Conservation (phyloP, 2,329 filamentous ascomycete species). For the Colletotrichum horii region DNA sequence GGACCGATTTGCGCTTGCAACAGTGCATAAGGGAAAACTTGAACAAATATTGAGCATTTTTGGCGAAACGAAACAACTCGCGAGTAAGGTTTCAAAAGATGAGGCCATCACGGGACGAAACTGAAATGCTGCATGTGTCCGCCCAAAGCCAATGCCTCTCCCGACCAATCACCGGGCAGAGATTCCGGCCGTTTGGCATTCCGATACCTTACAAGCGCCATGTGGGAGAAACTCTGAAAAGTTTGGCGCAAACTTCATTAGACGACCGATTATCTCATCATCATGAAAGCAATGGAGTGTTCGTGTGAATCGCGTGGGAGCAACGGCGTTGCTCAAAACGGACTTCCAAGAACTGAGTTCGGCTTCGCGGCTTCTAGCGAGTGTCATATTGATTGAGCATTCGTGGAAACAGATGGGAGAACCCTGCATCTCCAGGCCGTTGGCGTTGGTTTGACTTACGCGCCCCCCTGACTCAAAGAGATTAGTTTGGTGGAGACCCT, state of each 20-base stretch:
- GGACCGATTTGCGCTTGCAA: not conserved
- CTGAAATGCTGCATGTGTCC: not conserved
- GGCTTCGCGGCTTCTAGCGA: not conserved
- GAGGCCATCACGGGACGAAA: constrained; percentile 6
- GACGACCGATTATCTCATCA: not conserved
- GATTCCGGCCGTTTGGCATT: not conserved
- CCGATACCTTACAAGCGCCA: not conserved
- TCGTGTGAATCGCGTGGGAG: not conserved
- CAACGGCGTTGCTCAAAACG: not conserved
- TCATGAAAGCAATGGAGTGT: not conserved
- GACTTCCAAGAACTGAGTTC: not conserved
- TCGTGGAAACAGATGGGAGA: not conserved
- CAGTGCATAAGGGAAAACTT: not conserved
- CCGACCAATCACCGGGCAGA: not conserved
- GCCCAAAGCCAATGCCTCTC: not conserved
- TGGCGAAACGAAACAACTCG: not conserved
- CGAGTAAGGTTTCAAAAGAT: not conserved
- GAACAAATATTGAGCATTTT: not conserved
- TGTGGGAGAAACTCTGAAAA: not conserved
- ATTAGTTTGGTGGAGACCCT: constrained; percentile 9
- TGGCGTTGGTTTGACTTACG: not conserved
- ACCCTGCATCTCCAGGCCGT: not conserved
- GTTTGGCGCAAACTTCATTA: not conserved
- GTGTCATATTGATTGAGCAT: constrained; percentile 2
- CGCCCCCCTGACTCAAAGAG: not conserved